These are phyloP conservation scores for Daldinia decipiens DNA, from an alignment of 495 filamentous ascomycete species.

Conservation along the genomic window DNA sequence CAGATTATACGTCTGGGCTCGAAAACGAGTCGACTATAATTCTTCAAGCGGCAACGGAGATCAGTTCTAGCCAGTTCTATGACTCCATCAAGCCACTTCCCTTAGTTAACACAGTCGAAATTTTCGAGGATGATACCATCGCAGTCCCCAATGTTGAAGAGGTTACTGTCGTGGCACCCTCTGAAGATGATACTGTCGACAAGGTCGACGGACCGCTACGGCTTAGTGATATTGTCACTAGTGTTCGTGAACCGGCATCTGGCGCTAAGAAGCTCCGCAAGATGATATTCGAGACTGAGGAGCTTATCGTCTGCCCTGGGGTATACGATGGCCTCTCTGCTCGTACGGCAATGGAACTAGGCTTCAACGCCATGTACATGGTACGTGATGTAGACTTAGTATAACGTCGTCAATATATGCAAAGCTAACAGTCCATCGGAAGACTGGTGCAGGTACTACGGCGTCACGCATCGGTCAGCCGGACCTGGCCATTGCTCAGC, in stretches of 20 bases:
- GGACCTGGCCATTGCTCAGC: slow-evolving; percentile 69
- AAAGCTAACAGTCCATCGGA: background rate
- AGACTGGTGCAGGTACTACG: slow-evolving; percentile 75
- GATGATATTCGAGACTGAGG: slow-evolving; percentile 50
- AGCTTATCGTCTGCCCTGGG: slow-evolving; percentile 68
- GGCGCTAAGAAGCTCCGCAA: slow-evolving; percentile 60
- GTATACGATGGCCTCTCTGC: slow-evolving; percentile 77
- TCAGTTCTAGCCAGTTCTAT: slow-evolving; percentile 28
- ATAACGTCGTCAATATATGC: background rate
- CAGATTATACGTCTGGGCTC: slow-evolving; percentile 31
- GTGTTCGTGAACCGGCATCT: slow-evolving; percentile 46
- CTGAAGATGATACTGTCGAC: background rate
- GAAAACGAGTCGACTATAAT: slow-evolving; percentile 33
- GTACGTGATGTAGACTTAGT: slow-evolving; percentile 49
- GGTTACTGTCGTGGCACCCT: slow-evolving; percentile 5
- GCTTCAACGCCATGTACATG: slow-evolving; percentile 75
- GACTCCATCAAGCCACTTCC: slow-evolving; percentile 32
- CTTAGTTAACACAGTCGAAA: slow-evolving; percentile 26
- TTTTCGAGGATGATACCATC: slow-evolving; percentile 20
- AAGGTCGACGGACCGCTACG: slow-evolving; percentile 16
- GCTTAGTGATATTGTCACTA: slow-evolving; percentile 34
- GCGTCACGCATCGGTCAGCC: slow-evolving; percentile 70
- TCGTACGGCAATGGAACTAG: slow-evolving; percentile 68
- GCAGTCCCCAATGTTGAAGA: slow-evolving; percentile 15
- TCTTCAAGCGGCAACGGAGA: slow-evolving; percentile 25